phyloP scores from a whole-genome alignment of 768 basidiomycete genomes.

The Lyophyllum atratum region DNA sequence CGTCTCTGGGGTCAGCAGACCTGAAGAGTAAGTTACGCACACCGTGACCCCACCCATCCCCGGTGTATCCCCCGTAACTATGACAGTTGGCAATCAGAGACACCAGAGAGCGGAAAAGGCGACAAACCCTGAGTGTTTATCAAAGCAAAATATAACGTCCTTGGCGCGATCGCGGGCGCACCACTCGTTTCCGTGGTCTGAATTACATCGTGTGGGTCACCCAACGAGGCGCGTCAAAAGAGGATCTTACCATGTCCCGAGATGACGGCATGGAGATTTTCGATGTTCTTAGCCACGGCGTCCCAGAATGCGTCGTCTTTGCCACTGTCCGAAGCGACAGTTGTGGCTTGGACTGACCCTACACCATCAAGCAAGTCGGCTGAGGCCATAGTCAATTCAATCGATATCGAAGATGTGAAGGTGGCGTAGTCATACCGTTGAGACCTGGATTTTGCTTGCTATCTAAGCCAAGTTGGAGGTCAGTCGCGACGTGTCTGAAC shows the following conservation, averaged over 20 bases:
- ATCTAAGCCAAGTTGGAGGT: conserved; percentile 36
- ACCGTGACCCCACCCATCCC: conserved; percentile 59
- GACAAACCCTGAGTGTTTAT: conserved; percentile 72
- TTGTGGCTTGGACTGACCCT: conserved; percentile 65
- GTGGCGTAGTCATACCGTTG: conserved; percentile 35
- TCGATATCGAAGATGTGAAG: not conserved
- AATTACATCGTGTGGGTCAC: not conserved
- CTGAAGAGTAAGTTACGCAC: conserved; percentile 64
- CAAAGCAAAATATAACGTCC: conserved; percentile 72
- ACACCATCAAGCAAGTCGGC: conserved; percentile 48
- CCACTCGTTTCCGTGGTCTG: conserved; percentile 83
- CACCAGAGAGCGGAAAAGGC: not conserved
- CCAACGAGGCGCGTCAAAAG: not conserved
- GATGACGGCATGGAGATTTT: conserved; percentile 66
- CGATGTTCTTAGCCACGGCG: conserved; percentile 55
- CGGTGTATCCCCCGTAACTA: conserved; percentile 69
- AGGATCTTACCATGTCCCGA: conserved; percentile 68
- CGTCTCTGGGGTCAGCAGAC: conserved; percentile 44
- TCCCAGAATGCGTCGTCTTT: conserved; percentile 67
- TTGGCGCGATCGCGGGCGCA: conserved; percentile 66
- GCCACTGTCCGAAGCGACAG: conserved; percentile 32
- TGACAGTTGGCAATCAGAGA: not conserved
- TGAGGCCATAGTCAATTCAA: conserved; percentile 23
- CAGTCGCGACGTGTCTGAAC: conserved; percentile 36
- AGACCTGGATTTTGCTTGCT: conserved; percentile 41